These are phyloP conservation scores for Vanrija humicola DNA, from an alignment of 1,284 basidiomycete species.

Conservation along the genomic window DNA sequence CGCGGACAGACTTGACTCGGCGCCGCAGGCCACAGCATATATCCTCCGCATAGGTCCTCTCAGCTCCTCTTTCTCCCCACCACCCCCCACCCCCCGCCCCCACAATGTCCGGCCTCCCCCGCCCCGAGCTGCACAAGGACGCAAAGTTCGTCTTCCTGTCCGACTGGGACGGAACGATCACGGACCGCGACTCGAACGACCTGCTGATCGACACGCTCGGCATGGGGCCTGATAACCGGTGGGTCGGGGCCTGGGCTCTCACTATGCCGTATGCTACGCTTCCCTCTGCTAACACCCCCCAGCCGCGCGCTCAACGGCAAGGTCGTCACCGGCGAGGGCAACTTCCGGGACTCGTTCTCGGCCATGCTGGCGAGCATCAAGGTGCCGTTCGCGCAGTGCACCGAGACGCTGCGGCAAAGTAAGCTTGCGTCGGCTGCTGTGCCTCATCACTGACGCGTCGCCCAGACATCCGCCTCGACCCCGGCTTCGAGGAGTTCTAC, in stretches of 20 bases:
- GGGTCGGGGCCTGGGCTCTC: not conserved
- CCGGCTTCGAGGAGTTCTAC: slow-evolving; percentile 82
- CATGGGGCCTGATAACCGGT: slow-evolving; percentile 46
- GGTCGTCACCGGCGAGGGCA: slow-evolving; percentile 61
- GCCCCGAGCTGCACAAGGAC: slow-evolving; percentile 70
- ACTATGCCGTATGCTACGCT: no score
- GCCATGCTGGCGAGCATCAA: slow-evolving; percentile 73
- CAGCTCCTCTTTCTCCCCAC: not conserved
- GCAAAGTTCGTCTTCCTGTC: slow-evolving; percentile 81
- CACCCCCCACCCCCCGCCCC: not conserved
- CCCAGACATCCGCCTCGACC: slow-evolving; percentile 75
- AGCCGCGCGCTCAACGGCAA: slow-evolving; percentile 65
- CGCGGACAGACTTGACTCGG: no score
- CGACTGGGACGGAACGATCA: slow-evolving; percentile 92
- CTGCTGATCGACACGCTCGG: slow-evolving; percentile 56
- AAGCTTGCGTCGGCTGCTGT: slow-evolving; percentile 28
- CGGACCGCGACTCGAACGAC: slow-evolving; percentile 83
- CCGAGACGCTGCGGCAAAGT: slow-evolving; percentile 62
- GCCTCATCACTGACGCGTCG: not conserved
- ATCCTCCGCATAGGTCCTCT: not conserved
- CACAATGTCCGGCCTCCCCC: slow-evolving; percentile 56
- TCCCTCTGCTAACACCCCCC: no score
- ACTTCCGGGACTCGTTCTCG: slow-evolving; percentile 75
- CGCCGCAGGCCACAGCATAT: no score
- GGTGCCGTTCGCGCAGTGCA: slow-evolving; percentile 72